Evolutionary conservation across 495 filamentous ascomycete genomes (phyloP).

Genomic region (Aspergillus asperescens): DNA sequence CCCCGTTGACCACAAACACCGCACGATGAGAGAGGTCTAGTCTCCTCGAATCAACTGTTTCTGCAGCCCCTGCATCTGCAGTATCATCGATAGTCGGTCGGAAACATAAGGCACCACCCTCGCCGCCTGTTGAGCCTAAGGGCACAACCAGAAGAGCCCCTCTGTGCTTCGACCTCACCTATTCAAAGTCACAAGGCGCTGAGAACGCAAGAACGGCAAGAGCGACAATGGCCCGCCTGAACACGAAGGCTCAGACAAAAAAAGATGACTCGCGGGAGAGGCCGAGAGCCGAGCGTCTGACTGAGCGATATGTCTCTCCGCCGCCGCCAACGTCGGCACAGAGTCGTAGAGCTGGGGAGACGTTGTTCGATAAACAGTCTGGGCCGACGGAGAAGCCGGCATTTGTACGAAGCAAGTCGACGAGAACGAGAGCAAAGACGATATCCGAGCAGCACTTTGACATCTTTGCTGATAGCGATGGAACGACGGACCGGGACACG

Average conservation of each 20-base stretch:
- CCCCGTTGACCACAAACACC: background rate
- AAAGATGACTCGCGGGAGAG: background rate
- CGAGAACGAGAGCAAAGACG: conserved; percentile 12
- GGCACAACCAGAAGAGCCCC: too few relatives aligned
- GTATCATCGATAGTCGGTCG: background rate
- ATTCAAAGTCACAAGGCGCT: too few relatives aligned
- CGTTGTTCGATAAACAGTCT: background rate
- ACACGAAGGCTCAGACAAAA: conserved; percentile 13
- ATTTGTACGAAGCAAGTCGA: conserved; percentile 7
- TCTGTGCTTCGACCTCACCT: too few relatives aligned
- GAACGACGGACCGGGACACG: conserved; percentile 17
- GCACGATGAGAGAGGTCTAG: background rate
- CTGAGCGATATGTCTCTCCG: background rate
- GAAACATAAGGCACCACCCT: background rate
- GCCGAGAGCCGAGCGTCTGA: background rate
- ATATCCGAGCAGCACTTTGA: conserved; percentile 23
- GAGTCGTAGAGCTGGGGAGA: conserved; percentile 1
- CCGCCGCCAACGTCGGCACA: conserved; percentile 2
- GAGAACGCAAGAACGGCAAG: too few relatives aligned
- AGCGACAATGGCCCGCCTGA: conserved; percentile 22
- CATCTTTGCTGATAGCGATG: conserved; percentile 32
- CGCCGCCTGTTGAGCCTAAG: too few relatives aligned
- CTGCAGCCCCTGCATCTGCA: background rate
- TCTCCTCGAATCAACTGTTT: background rate
- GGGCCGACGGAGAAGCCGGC: conserved; percentile 4